Base-by-base conservation (phyloP, 1,139 yeast species). In the Geotrichum candidum region DNA sequence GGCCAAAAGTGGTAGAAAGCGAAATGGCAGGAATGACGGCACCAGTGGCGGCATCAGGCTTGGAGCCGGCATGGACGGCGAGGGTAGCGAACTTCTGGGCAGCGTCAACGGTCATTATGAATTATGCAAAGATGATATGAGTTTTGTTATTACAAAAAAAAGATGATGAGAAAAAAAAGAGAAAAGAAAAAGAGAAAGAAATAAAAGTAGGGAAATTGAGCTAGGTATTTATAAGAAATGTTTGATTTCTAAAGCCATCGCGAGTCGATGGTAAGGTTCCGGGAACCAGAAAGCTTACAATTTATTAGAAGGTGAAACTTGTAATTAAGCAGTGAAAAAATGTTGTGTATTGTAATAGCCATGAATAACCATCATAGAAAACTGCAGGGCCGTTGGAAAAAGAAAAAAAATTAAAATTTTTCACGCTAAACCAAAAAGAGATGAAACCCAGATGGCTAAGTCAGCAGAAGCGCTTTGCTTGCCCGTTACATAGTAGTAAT, bases 21-120 rank as follows among this genome's bases (percentile, higher is more conserved):
- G 95, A 87, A 68, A 90, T 87, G 65, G 96, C 87, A 67, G 88
- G 89, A 67, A 90, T 90, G 63, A 90, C 96, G 25, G 96, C 96
- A 65, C 96, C 96, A 61, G 96, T 90, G 67, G 77, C 74, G 56
- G 85, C 79, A 72, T 90, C 96, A 61, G 84, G 82, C 64, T 84
- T 85, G 35, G 92, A 83, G 67, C 96, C 96, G 48, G 88, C 87
- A 75, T 90, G 96, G 70, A 90, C 87, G 61, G 96, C 96, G 70
- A 81, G 81, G 63, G 96, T 89, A 65, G 89, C 92, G 71, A 89
- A 89, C 51, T 58, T 61, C 41, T 54, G 53, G 31, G 54, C 48
- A 46, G 54, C 35, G 54, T 45, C 57, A 23, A 33, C 61, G 41
- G 63, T 61, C 62, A 61, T 61, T 10, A 23, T 59, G 15, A 27